Conservation (phyloP, 192 early-diverging fungal genomes). For the Radiomyces spectabilis region DNA sequence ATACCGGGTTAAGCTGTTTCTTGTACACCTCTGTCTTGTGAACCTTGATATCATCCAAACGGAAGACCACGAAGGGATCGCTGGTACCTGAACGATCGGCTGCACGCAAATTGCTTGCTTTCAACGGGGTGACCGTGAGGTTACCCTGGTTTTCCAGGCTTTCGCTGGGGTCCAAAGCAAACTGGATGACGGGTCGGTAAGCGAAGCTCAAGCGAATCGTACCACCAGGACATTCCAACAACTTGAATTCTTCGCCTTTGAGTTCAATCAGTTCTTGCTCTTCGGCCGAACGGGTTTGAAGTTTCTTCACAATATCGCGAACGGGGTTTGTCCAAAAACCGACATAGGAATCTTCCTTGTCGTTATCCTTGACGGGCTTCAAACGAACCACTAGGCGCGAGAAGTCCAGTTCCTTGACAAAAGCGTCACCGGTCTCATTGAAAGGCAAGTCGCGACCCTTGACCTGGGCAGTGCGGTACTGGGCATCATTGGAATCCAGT, state of each 20-base stretch:
- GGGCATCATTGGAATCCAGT: slow-evolving; percentile 36
- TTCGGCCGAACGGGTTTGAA: no score
- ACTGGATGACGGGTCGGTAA: slow-evolving; percentile 35
- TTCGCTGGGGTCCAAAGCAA: slow-evolving; percentile 37
- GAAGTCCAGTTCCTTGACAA: slow-evolving; percentile 54
- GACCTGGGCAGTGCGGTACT: slow-evolving; percentile 31
- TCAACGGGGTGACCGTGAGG: slow-evolving; percentile 50
- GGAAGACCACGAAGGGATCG: slow-evolving; percentile 67
- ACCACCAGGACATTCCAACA: slow-evolving; percentile 18
- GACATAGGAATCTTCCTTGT: slow-evolving; percentile 26
- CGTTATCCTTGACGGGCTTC: slow-evolving; percentile 21
- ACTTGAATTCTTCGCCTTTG: background rate
- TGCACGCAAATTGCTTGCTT: slow-evolving; percentile 52
- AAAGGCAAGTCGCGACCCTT: slow-evolving; percentile 22
- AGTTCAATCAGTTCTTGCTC: slow-evolving; percentile 1
- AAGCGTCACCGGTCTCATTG: slow-evolving; percentile 39
- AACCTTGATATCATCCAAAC: slow-evolving; percentile 56
- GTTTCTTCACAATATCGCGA: slow-evolving; percentile 13
- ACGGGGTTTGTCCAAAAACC: slow-evolving; percentile 9
- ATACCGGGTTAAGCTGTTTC: slow-evolving; percentile 68
- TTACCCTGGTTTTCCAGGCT: slow-evolving; percentile 59
- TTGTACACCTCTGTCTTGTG: slow-evolving; percentile 63
- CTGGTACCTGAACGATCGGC: slow-evolving; percentile 66
- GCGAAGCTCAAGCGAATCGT: slow-evolving; percentile 32
- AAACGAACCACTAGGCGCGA: slow-evolving; percentile 37